Conservation (phyloP, 2,329 filamentous ascomycete genomes). For the Mollisiaceae sp. region DNA sequence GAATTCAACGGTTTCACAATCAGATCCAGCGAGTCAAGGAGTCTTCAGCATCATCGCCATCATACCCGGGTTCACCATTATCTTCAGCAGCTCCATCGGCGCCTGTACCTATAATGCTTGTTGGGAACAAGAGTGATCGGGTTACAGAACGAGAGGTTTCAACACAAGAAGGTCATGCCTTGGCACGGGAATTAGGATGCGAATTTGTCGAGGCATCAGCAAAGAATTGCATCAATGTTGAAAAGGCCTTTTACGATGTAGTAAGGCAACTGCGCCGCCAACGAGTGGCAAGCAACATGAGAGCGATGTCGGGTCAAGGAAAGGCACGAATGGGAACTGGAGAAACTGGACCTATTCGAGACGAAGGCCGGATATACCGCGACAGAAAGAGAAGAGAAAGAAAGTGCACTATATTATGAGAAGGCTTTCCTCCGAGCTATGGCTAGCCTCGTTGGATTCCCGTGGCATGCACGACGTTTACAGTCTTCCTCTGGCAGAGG, state of each 20-base stretch:
- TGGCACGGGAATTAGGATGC: slow-evolving; percentile 90
- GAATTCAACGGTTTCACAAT: slow-evolving; percentile 94
- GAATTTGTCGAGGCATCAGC: slow-evolving; percentile 97
- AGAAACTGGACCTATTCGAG: slow-evolving; percentile 35
- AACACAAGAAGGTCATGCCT: slow-evolving; percentile 90
- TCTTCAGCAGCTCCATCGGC: slow-evolving; percentile 56
- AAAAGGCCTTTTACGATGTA: slow-evolving; percentile 98
- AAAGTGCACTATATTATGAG: slow-evolving; percentile 45
- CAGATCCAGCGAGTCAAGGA: slow-evolving; percentile 98
- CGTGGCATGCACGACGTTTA: slow-evolving; percentile 32
- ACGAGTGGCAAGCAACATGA: slow-evolving; percentile 56
- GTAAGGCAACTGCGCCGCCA: slow-evolving; percentile 88
- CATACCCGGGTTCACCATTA: slow-evolving; percentile 77
- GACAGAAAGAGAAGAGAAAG: slow-evolving; percentile 29
- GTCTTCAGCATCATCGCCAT: slow-evolving; percentile 76
- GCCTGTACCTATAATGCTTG: slow-evolving; percentile 92
- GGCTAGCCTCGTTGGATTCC: slow-evolving; percentile 17
- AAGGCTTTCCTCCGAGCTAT: slow-evolving; percentile 17
- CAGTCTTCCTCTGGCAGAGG: slow-evolving; percentile 31
- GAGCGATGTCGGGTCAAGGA: slow-evolving; percentile 29
- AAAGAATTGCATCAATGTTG: slow-evolving; percentile 98
- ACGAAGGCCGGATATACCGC: slow-evolving; percentile 38
- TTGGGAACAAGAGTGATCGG: slow-evolving; percentile 97
- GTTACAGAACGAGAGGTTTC: slow-evolving; percentile 96
- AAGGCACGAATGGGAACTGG: slow-evolving; percentile 33